phyloP scores from a whole-genome alignment of 148 eudicot species.

The Vaccinium myrtillus region DNA sequence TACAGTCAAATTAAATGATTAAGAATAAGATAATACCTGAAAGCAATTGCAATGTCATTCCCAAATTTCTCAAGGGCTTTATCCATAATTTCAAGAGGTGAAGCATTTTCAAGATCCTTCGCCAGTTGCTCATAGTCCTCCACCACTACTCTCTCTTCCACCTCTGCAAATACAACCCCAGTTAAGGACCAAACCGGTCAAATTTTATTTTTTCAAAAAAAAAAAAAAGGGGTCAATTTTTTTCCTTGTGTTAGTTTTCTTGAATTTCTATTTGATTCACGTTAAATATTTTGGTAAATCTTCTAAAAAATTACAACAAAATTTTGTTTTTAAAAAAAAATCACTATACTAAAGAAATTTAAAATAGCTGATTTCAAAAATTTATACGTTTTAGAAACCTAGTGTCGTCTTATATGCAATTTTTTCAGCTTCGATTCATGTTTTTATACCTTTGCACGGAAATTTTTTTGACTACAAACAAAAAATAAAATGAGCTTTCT shows the following conservation, averaged over 20 bases:
- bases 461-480: too few relatives aligned
- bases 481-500: too few relatives aligned
- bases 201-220: too few relatives aligned
- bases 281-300: too few relatives aligned
- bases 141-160: not conserved
- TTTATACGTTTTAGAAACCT: too few relatives aligned
- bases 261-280: too few relatives aligned
- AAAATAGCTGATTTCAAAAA: not conserved
- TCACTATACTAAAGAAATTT: not conserved
- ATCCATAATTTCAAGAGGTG: constrained; percentile 22
- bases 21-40: constrained; percentile 8
- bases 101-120: constrained; percentile 15
- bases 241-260: too few relatives aligned
- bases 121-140: constrained; percentile 20
- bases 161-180: constrained; percentile 4
- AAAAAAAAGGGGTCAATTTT: too few relatives aligned
- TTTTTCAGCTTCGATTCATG: too few relatives aligned
- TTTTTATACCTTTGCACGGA: too few relatives aligned
- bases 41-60: constrained; percentile 19
- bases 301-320: too few relatives aligned
- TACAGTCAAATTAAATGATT: not conserved
- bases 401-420: too few relatives aligned
- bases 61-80: constrained; percentile 22
- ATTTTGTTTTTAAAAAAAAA: not conserved
- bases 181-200: not conserved